A percentile compares a stretch with the other conserved stretches of the same genome.
phyloP scores from a whole-genome alignment of 331 rosid species.

The Telfairia occidentalis region DNA sequence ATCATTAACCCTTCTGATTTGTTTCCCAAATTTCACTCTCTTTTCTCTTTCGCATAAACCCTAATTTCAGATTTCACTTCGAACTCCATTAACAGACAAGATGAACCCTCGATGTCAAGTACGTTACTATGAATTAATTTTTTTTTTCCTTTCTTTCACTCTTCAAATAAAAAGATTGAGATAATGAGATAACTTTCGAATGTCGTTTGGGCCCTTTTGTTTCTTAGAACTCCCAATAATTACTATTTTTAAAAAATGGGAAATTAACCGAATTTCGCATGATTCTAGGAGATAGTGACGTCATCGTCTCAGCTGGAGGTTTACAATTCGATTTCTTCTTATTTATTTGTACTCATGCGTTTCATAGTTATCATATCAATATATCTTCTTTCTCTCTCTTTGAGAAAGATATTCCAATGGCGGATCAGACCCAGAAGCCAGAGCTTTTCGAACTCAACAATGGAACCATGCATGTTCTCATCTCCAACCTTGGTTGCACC shows the following conservation, averaged over 20 bases:
- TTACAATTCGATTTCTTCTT: background rate
- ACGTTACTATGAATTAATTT: background rate
- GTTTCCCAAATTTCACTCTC: background rate
- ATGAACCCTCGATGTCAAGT: background rate
- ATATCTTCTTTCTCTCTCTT: background rate
- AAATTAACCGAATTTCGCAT: background rate
- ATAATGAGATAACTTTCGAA: background rate
- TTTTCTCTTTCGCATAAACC: background rate
- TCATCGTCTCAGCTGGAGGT: background rate
- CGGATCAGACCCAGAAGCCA: conserved; percentile 50
- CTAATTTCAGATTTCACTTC: background rate
- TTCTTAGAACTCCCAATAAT: background rate
- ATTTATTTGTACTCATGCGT: background rate
- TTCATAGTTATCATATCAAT: background rate
- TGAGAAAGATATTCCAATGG: conserved; percentile 35
- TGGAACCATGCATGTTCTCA: conserved; percentile 51
- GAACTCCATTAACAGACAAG: background rate
- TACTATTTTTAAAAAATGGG: background rate
- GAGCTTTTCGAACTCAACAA: conserved; percentile 81
- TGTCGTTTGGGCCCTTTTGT: background rate
- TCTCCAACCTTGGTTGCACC: conserved; percentile 82
- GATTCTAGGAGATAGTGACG: background rate
- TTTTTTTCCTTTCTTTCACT: background rate
- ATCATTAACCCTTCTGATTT: background rate
- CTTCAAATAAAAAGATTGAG: background rate